Conservation (phyloP, 75 land plant species). For the Selaginella moellendorffii region DNA sequence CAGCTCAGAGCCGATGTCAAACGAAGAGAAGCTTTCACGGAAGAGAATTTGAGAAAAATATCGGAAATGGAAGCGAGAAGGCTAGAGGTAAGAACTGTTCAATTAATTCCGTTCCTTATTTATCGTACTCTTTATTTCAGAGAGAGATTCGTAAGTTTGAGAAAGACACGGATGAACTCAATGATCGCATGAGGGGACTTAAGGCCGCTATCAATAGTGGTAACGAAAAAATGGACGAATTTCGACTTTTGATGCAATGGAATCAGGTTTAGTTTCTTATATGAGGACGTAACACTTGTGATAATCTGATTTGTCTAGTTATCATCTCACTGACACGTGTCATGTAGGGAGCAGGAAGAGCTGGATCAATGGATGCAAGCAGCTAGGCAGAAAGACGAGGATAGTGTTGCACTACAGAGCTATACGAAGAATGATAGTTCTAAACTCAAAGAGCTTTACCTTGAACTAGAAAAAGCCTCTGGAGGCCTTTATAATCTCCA, state of each 20-base stretch:
- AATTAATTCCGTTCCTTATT: background rate
- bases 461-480: constrained; percentile 15
- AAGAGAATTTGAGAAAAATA: constrained; percentile 23
- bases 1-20: constrained; percentile 26
- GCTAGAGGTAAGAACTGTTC: constrained; percentile 12
- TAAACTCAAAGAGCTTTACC: constrained; percentile 17
- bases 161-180: constrained; percentile 20
- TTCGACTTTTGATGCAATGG: constrained; percentile 26
- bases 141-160: constrained; percentile 19
- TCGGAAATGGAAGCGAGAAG: constrained; percentile 22
- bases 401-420: constrained; percentile 16
- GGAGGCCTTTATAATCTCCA: constrained; percentile 10
- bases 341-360: constrained; percentile 25
- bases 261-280: constrained; percentile 17
- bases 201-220: constrained; percentile 16
- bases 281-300: no score
- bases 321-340: background rate
- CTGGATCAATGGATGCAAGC: constrained; percentile 31
- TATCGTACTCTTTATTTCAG: background rate
- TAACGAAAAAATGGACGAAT: constrained; percentile 24
- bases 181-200: constrained; percentile 4
- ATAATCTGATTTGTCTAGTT: background rate
- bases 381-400: constrained; percentile 32
- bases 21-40: constrained; percentile 22
- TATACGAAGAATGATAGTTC: constrained; percentile 25